Base-by-base conservation (phyloP, 2,329 filamentous ascomycete genomes). In the Sporothrix schenckii region DNA sequence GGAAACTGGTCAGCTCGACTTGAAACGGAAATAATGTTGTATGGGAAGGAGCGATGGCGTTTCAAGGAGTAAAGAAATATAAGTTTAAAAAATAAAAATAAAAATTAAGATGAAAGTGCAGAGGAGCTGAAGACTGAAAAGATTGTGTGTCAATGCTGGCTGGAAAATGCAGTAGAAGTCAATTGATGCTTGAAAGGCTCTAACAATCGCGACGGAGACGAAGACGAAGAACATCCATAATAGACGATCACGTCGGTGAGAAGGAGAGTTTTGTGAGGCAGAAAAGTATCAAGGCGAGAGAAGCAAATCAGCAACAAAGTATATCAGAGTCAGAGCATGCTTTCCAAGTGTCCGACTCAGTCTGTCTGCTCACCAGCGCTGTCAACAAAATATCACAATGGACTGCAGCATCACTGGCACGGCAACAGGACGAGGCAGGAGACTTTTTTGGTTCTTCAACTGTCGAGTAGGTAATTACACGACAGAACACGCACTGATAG, bases 71-170 rank as follows among this genome's bases (percentile, higher is more conserved):
- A 34, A 34, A 56, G 6, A 6, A 30, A 34, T 1, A 19, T 19
- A 52, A 52, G 10, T 24, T 24, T 14, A 34, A 27, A 44, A 5
- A 65, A 34, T 50, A 3, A 65, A 34, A 65, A n/a, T 34, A 34
- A 65, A 65, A 21, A 50, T 34, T 34, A 50, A 19, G 21, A 44
- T 16, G 58, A 27, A 4, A n/a, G 19, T 34, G 34, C 34, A 9
- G 58, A 47, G 1, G n/a, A 47, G n/a, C 24, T 11, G 39, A 24
- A 6, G 39, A 60, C n/a, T 21, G 11, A 61, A 44, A 63, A 10
- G 58, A 27, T 39, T 27, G 44, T 65, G 61, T 44, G 50, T 63
- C 58, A 47, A 63, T 65, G 61, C 61, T 65, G 61, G 61, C 61
- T 65, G 47, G n/a, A 16, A 65, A 65, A 65, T 6, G 16, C 30